Evolutionary conservation across 2,329 filamentous ascomycete genomes (phyloP), one percentile per base, ranked within the genome.

Genomic region (Colletotrichum kahawae): DNA sequence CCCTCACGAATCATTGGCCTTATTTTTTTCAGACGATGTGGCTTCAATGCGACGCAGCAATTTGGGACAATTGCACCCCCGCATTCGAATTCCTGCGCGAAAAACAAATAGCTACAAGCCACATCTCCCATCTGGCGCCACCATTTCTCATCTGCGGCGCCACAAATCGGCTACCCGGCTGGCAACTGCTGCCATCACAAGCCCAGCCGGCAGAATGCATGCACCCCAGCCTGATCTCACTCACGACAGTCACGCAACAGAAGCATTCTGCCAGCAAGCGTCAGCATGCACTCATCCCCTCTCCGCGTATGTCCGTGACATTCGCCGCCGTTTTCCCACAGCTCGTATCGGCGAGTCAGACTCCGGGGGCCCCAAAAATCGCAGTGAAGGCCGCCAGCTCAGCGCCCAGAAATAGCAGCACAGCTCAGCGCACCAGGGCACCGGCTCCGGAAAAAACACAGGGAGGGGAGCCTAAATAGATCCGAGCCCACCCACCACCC

Each of bases 281-380:
- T 21, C 31, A 21, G 31, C 57, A 34, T 34, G 27, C 12, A 2
- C 24, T 27, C 56, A 60, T 34, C 5, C 10, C 16, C 24, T 10
- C 56, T 59, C 27, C 29, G 56, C 16, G 14, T 59, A 24, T 59
- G 24, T 48, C 18, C 43, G 43, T 48, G n/a, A 10, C 18, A 21
- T 21, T 66, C 27, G 33, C 60, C 60, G 33, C 34, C 27, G 31
- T 21, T 9, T 12, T 65, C n/a, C 65, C 38, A 54, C 65, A 59
- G 24, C 51, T 67, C 65, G 67, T 69, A 51, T 69, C 67, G 67
- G 67, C 67, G 67, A 69, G 67, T 62, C 67, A 69, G 67, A 60
- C 36, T 18, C 12, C 43, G 43, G 33, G 0, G 38, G 56, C 12
- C 27, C 63, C n/a, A 9, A 54, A 66, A 33, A 34, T 21, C 27